Evolutionary conservation across 1,284 basidiomycete genomes (phyloP).

Genomic region (Ustilago loliicola): DNA sequence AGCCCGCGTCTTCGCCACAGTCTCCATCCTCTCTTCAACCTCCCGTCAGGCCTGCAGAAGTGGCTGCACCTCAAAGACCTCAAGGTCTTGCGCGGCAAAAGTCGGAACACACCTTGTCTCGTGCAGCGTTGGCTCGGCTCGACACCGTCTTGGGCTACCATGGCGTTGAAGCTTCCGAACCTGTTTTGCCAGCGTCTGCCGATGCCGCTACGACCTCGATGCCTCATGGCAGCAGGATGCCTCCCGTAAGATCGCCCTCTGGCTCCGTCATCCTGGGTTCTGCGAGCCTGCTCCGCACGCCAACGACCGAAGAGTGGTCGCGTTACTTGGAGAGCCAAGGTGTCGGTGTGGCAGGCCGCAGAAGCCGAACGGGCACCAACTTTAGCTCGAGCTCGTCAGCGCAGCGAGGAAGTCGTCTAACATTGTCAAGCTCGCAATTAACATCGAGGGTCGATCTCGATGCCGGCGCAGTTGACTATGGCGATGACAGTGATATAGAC

Average conservation of each 20-base stretch:
- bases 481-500: slow-evolving; percentile 38
- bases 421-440: slow-evolving; percentile 23
- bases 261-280: slow-evolving; percentile 25
- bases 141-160: slow-evolving; percentile 31
- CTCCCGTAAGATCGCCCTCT: slow-evolving; percentile 35
- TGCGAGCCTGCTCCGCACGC: slow-evolving; percentile 55
- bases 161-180: slow-evolving; percentile 11
- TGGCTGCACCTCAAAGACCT: slow-evolving; percentile 10
- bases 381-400: slow-evolving; percentile 44
- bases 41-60: neutral
- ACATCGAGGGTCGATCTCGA: slow-evolving; percentile 23
- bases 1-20: slow-evolving; percentile 8
- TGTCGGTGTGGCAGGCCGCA: slow-evolving; percentile 39
- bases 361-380: slow-evolving; percentile 37
- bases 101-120: slow-evolving; percentile 36
- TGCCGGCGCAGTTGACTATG: slow-evolving; percentile 15
- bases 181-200: slow-evolving; percentile 15
- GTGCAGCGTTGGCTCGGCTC: slow-evolving; percentile 28
- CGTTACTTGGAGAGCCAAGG: slow-evolving; percentile 62
- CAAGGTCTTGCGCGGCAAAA: slow-evolving; percentile 18
- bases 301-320: slow-evolving; percentile 67
- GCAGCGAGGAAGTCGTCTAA: slow-evolving; percentile 31
- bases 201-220: slow-evolving; percentile 17
- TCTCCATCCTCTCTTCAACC: slow-evolving; percentile 26
- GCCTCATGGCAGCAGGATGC: slow-evolving; percentile 7